Evolutionary conservation across 331 rosid genomes (phyloP).

Genomic region (Phaseolus coccineus): DNA sequence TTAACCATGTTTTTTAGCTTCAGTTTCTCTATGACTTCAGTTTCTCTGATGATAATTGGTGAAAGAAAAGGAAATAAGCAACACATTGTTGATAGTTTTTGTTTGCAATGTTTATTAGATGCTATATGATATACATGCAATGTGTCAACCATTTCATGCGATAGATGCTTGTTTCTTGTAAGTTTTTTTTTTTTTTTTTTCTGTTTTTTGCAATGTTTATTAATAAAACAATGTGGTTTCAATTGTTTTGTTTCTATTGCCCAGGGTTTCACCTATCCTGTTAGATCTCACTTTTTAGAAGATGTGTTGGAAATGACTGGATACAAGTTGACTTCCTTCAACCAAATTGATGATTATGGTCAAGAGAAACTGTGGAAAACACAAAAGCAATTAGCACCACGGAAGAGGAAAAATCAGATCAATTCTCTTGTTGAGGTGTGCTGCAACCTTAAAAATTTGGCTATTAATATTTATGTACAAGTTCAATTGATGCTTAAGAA

Average conservation of each 20-base stretch:
- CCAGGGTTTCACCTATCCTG: conserved; percentile 94
- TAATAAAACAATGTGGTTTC: not conserved
- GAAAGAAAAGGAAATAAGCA: not conserved
- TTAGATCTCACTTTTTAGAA: conserved; percentile 82
- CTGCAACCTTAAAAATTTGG: conserved; percentile 32
- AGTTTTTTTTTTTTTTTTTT: conserved; percentile 35
- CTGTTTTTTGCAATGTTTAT: conserved; percentile 25
- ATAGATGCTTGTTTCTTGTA: conserved; percentile 9
- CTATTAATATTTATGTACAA: not conserved
- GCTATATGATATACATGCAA: not conserved
- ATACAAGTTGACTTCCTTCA: conserved; percentile 81
- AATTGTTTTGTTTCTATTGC: conserved; percentile 43
- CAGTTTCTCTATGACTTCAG: not conserved
- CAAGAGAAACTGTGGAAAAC: conserved; percentile 98
- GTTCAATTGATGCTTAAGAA: conserved; percentile 27
- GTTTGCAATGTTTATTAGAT: too few relatives aligned
- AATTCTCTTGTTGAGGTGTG: conserved; percentile 90
- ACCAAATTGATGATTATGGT: conserved; percentile 98
- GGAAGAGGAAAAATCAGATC: conserved; percentile 94
- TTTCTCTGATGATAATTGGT: conserved; percentile 34
- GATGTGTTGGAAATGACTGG: conserved; percentile 92
- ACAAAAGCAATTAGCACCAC: conserved; percentile 84
- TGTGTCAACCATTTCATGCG: too few relatives aligned
- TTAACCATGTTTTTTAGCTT: not conserved
- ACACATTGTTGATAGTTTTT: not conserved